Evolutionary conservation across 1,139 yeast species (phyloP).

Genomic region (Suzukiozyma palmioleophila): DNA sequence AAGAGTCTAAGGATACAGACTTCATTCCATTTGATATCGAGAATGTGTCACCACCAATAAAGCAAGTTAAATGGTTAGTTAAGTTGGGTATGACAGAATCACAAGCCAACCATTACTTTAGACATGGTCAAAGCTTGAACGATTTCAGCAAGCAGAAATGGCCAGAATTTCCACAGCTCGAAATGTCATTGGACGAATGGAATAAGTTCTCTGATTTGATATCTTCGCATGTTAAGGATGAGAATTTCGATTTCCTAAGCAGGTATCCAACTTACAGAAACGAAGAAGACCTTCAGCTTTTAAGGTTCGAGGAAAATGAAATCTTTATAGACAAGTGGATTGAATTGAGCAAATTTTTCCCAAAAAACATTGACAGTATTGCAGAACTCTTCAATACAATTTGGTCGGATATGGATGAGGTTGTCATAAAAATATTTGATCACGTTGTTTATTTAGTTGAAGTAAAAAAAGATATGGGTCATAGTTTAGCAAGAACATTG

Average conservation of each 20-base stretch:
- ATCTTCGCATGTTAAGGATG: conserved; percentile 6
- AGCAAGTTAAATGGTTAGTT: conserved; percentile 43
- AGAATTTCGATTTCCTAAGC: conserved; percentile 13
- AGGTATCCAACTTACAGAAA: conserved; percentile 12
- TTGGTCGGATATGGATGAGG: conserved; percentile 7
- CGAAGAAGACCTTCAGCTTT: conserved; percentile 10
- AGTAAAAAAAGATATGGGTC: conserved; percentile 8
- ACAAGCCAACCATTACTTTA: conserved; percentile 37
- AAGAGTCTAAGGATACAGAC: conserved; percentile 23
- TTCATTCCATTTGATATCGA: conserved; percentile 44
- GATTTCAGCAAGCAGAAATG: conserved; percentile 16
- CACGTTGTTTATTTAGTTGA: conserved; percentile 10
- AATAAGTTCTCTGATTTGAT: conserved; percentile 10
- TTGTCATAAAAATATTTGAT: conserved; percentile 11
- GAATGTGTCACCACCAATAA: conserved; percentile 49
- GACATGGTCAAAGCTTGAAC: conserved; percentile 19
- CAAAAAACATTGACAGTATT: conserved; percentile 45
- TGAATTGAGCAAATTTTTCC: conserved; percentile 44
- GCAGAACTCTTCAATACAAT: conserved; percentile 39
- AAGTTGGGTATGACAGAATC: conserved; percentile 40
- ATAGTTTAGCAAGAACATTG: conserved; percentile 16
- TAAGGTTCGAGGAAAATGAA: conserved; percentile 28
- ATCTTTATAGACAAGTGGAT: conserved; percentile 46
- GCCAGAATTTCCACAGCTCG: conserved; percentile 23
- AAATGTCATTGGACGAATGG: conserved; percentile 22